phyloP scores from a whole-genome alignment of 805 yeast species.

The Wickerhamomyces silvicola region DNA sequence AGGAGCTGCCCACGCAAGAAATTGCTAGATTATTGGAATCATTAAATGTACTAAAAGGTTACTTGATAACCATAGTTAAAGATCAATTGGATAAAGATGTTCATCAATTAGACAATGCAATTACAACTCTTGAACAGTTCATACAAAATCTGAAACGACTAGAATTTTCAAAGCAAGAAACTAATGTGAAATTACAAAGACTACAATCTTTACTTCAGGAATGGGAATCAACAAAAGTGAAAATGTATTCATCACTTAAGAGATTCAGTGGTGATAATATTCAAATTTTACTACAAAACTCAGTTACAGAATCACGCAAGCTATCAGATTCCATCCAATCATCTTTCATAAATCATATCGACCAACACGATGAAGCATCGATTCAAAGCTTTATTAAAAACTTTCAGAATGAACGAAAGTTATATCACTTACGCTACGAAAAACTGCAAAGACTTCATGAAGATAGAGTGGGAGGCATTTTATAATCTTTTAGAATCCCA shows the following conservation, averaged over 20 bases:
- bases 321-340: slow-evolving; percentile 27
- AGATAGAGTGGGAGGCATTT: slow-evolving; percentile 18
- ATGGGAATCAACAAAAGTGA: slow-evolving; percentile 30
- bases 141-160: slow-evolving; percentile 21
- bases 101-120: slow-evolving; percentile 20
- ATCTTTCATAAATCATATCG: slow-evolving; percentile 24
- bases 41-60: slow-evolving; percentile 23
- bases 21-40: slow-evolving; percentile 16
- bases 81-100: slow-evolving; percentile 19
- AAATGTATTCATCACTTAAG: slow-evolving; percentile 27
- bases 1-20: slow-evolving; percentile 16
- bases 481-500: slow-evolving; percentile 63
- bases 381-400: slow-evolving; percentile 31
- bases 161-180: slow-evolving; percentile 22
- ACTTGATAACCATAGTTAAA: slow-evolving; percentile 17
- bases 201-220: slow-evolving; percentile 12
- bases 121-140: slow-evolving; percentile 20
- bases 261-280: slow-evolving; percentile 33
- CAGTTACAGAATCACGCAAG: slow-evolving; percentile 27
- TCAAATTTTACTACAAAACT: slow-evolving; percentile 21
- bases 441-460: slow-evolving; percentile 40
- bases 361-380: slow-evolving; percentile 24
- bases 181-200: slow-evolving; percentile 7
- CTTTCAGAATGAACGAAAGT: slow-evolving; percentile 35
- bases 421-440: slow-evolving; percentile 40